Evolutionary conservation across 257 asterid species (phyloP), one percentile per base, ranked within the genome.

Genomic region (Solanum sparsipilum): DNA sequence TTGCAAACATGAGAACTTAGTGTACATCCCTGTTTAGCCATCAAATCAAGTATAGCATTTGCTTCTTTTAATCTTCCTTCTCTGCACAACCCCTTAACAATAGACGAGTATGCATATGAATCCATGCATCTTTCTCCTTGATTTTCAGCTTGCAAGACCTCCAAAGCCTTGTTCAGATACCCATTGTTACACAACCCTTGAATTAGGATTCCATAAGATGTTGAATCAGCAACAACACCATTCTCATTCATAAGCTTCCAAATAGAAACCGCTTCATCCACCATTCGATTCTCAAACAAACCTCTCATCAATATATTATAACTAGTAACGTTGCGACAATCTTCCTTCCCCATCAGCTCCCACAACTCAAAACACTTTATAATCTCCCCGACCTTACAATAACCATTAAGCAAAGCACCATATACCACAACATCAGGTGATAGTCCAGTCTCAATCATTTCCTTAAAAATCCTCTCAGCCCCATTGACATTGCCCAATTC

Each of bases 161-260:
- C 84, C 72, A 96, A 93, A 90, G 96, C 92, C 93, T 91, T 93
- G 92, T 89, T 88, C 83, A 41, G 46, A 90, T 91, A 92, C 68
- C 95, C 97, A 86, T 94, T 97, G 90, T 93, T 91, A 90, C 98
- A 94, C 87, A 96, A 91, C 58, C 99, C 99, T 74, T 95, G 92
- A 84, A 97, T 91, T 90, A 96, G 90, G 86, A 91, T 93, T 39
- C 95, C 98, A 18, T 89, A 90, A 84, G 96, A 94, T 79, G 89
- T 90, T 58, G 98, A 88, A 90, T 93, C 96, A 36, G 98, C 94
- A 67, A 87, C 92, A 85, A 89, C 84, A 31, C 90, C 92, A 81
- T 91, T 92, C 91, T 92, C 94, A 87, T 90, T 88, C 92, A 96
- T 86, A 74, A 93, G 93, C 89, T 92, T 94, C 94, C 93, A 93